A percentile compares a stretch with the other conserved stretches of the same genome.
phyloP scores from a whole-genome alignment of 192 early-diverging fungal species.

The Kickxella alabastrina region DNA sequence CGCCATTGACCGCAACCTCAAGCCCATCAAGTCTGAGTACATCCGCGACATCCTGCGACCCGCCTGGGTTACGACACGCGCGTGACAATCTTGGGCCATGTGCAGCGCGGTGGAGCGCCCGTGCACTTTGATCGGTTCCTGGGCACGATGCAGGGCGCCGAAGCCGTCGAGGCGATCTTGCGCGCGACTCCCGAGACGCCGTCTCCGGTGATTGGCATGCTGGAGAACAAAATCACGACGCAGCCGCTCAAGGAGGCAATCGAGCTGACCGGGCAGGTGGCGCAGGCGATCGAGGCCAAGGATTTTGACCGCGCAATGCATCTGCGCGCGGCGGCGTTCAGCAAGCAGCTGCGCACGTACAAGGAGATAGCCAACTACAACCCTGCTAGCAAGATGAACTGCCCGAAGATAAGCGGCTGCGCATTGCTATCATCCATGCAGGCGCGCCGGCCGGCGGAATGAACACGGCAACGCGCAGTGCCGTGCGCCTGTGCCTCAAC shows the following conservation, averaged over 20 bases:
- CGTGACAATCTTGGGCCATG: slow-evolving; percentile 91
- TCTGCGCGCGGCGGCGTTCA: slow-evolving; percentile 83
- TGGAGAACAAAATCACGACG: slow-evolving; percentile 80
- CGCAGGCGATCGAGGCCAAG: slow-evolving; percentile 72
- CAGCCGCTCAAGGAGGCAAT: slow-evolving; percentile 92
- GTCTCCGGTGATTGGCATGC: slow-evolving; percentile 92
- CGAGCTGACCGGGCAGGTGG: slow-evolving; percentile 80
- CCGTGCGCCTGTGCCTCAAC: slow-evolving; percentile 78
- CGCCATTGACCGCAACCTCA: slow-evolving; percentile 83
- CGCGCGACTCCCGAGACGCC: slow-evolving; percentile 76
- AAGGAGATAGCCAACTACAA: slow-evolving; percentile 56
- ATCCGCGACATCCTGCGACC: slow-evolving; percentile 77
- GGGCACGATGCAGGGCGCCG: slow-evolving; percentile 90
- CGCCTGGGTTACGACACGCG: slow-evolving; percentile 85
- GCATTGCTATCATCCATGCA: slow-evolving; percentile 88
- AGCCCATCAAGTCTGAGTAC: slow-evolving; percentile 82
- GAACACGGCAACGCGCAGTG: slow-evolving; percentile 91
- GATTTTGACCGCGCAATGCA: slow-evolving; percentile 90
- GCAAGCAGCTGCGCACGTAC: slow-evolving; percentile 60
- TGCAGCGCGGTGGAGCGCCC: slow-evolving; percentile 91
- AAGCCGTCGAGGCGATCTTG: slow-evolving; percentile 91
- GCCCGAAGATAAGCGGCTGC: slow-evolving; percentile 56
- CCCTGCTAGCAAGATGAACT: slow-evolving; percentile 39
- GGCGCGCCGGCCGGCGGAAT: slow-evolving; percentile 97
- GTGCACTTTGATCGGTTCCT: slow-evolving; percentile 88